Base-by-base conservation (phyloP, 1,284 basidiomycete species). In the Singerocomus inundabilis region DNA sequence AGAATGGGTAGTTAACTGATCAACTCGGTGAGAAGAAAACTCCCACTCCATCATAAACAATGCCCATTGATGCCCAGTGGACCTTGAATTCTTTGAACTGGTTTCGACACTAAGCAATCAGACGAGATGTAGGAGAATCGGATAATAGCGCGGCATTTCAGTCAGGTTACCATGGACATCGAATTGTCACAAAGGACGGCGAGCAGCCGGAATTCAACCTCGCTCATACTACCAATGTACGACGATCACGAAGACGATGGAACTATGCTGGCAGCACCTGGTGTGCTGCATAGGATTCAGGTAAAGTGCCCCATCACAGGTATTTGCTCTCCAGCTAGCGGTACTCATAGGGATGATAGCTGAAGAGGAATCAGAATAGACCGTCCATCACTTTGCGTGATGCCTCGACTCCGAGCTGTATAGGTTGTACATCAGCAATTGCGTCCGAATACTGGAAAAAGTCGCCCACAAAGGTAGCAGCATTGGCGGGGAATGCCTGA, bases 401-500 rank as follows among this genome's bases (percentile, higher is more conserved):
- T 30, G 82, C 80, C 64, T 93, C 90, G 16, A 93, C 91, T 46
- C 91, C 91, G 47, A 92, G 79, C 88, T 91, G 51, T 26, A 56
- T 48, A 49, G 30, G 24, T 51, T 30, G 34, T 12, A 33, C 2
- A 15, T 57, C 4, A 55, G 41, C 40, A 48, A 46, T 30, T 40
- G 16, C 16, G 25, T 41, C 48, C n/a, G 16, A 46, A 24, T 25
- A 21, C 41, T 4, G 24, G 29, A 25, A 48, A 49, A 32, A 33
- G 54, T 12, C 74, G 80, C 91, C 74, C 63, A 94, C 88, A 75
- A 96, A 96, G 47, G 93, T 94, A n/a, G 93, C 93, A 44, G 93
- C 93, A 68, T 96, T 96, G 26, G 93, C 93, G 6, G 93, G 92
- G 80, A 94, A 92, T 44, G 91, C 90, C 87, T 90, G 52, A 46